A percentile compares a stretch with the other conserved stretches of the same genome.
These are phyloP conservation scores for Petunia hybrid DNA, from an alignment of 305 asterid species.

Conservation along the genomic window DNA sequence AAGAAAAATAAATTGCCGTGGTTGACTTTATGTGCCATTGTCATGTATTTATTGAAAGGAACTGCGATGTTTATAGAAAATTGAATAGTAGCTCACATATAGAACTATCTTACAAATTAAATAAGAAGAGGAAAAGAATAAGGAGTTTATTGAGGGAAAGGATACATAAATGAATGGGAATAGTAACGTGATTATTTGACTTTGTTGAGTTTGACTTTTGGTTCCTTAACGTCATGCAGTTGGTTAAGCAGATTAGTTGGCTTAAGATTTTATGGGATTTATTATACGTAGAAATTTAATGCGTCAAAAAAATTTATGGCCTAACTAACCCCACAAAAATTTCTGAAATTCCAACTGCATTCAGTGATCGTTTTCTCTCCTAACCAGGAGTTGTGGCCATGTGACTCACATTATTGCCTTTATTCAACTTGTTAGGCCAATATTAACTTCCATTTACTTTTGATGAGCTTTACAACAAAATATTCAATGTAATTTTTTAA, in stretches of 20 bases:
- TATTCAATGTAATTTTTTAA: too few relatives aligned
- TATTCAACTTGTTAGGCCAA: too few relatives aligned
- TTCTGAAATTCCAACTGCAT: too few relatives aligned
- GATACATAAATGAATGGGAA: constrained; percentile 10
- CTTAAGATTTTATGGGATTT: background rate
- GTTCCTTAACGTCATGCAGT: background rate
- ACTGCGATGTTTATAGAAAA: background rate
- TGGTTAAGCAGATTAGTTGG: background rate
- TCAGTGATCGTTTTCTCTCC: background rate
- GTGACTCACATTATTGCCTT: too few relatives aligned
- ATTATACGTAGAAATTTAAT: background rate
- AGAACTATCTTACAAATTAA: background rate
- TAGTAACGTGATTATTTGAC: constrained; percentile 27
- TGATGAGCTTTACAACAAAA: too few relatives aligned
- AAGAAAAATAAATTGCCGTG: background rate
- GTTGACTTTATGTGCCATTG: background rate
- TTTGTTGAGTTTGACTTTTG: background rate
- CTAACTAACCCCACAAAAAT: background rate
- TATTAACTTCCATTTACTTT: too few relatives aligned
- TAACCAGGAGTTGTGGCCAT: background rate
- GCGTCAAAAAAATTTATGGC: background rate
- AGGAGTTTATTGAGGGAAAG: background rate
- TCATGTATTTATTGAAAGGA: background rate
- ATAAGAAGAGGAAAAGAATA: background rate
- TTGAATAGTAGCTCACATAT: background rate